Conservation (phyloP, 140 eudicot genomes). For the Oenanthe javanica region DNA sequence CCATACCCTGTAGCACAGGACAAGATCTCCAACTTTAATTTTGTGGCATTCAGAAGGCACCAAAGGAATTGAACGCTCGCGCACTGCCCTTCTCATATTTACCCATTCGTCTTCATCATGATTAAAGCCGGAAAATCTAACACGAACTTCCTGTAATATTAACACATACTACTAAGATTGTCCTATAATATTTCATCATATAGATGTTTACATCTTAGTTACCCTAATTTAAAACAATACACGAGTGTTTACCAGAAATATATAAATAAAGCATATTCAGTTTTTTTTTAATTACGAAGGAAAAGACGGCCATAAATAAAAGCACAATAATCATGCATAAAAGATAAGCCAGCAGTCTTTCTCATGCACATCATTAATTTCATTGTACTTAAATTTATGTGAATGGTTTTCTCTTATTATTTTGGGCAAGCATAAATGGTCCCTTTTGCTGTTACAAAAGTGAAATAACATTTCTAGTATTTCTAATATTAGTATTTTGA, state of each 20-base stretch:
- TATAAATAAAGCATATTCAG: background rate
- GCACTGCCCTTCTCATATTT: slow-evolving; percentile 53
- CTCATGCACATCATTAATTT: background rate
- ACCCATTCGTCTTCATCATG: slow-evolving; percentile 91
- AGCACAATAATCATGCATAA: background rate
- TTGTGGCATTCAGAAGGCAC: slow-evolving; percentile 72
- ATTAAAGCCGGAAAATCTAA: slow-evolving; percentile 79
- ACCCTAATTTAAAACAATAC: background rate
- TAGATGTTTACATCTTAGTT: background rate
- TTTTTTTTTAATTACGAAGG: background rate
- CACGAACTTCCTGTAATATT: slow-evolving; percentile 75
- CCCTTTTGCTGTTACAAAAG: background rate
- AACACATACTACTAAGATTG: background rate
- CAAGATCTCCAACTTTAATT: slow-evolving; percentile 69
- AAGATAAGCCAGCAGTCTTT: background rate
- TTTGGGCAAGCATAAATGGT: background rate
- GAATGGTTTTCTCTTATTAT: background rate
- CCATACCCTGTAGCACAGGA: slow-evolving; percentile 73
- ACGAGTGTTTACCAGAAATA: background rate
- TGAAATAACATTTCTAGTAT: background rate
- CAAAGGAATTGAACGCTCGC: slow-evolving; percentile 89
- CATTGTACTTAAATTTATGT: background rate
- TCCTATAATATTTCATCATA: background rate
- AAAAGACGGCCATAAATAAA: background rate
- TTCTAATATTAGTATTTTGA: background rate